Evolutionary conservation across 805 yeast species (phyloP).

Genomic region (Kuraishia hungarica): DNA sequence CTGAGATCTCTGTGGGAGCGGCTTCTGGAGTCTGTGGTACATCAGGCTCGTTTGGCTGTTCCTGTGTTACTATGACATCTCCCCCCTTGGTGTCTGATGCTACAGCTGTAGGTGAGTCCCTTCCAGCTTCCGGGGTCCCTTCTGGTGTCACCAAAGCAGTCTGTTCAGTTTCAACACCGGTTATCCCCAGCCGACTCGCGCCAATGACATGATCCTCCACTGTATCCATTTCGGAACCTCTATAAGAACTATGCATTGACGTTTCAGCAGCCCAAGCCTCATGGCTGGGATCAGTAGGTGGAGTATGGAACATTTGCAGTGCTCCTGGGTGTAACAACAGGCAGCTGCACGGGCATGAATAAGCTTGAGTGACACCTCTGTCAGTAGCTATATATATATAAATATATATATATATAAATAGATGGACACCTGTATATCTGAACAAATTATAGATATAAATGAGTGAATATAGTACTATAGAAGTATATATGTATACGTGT

Average conservation of each 20-base stretch:
- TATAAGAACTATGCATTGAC: conserved; percentile 16
- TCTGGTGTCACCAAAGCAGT: neutral
- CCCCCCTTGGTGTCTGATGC: too few relatives aligned
- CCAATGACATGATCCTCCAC: neutral
- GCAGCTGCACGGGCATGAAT: neutral
- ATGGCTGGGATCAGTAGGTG: conserved; percentile 17
- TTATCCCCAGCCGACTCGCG: neutral
- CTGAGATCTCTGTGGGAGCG: conserved; percentile 1
- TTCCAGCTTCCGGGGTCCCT: neutral
- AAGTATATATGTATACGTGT: neutral
- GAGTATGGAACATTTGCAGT: conserved; percentile 22
- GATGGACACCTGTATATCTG: neutral
- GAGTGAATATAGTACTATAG: neutral
- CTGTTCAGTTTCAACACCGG: neutral
- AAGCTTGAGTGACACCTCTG: too few relatives aligned
- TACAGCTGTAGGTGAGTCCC: neutral
- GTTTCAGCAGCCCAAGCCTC: conserved; percentile 18
- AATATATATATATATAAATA: too few relatives aligned
- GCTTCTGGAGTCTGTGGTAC: neutral
- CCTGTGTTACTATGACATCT: neutral
- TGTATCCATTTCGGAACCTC: neutral
- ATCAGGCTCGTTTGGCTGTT: neutral
- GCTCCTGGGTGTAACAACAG: neutral
- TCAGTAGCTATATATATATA: too few relatives aligned
- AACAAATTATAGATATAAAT: neutral